A percentile compares a stretch with the other conserved stretches of the same genome.
phyloP scores from a whole-genome alignment of 495 filamentous ascomycete species.

The Podospora didyma region DNA sequence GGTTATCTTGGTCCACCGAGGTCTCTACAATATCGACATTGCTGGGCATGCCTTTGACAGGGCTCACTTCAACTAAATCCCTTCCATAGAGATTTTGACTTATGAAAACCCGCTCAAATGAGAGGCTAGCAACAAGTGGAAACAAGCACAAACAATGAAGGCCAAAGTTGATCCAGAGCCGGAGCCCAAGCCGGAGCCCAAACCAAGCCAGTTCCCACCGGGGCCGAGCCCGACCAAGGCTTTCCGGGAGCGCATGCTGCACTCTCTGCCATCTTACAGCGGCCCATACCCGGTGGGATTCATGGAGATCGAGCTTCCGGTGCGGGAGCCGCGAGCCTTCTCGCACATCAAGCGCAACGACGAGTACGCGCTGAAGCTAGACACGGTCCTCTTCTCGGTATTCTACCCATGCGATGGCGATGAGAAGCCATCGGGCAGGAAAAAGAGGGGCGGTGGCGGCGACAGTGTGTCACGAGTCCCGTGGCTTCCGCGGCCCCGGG shows the following conservation, averaged over 20 bases:
- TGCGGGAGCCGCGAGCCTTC: constrained; percentile 35
- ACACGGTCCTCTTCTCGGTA: constrained; percentile 61
- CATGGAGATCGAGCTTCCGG: constrained; percentile 62
- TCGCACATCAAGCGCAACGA: constrained; percentile 40
- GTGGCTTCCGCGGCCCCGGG: constrained; percentile 51
- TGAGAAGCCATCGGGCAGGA: constrained; percentile 11
- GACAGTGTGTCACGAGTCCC: constrained; percentile 36
- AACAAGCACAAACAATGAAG: background rate
- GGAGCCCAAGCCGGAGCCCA: background rate
- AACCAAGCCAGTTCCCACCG: background rate
- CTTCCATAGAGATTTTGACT: no score
- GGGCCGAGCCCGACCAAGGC: constrained; percentile 17
- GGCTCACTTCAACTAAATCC: no score
- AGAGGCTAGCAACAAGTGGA: background rate
- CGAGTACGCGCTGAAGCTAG: constrained; percentile 37
- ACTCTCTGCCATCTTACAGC: constrained; percentile 56
- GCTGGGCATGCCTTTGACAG: no score
- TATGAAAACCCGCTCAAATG: no score
- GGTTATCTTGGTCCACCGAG: no score
- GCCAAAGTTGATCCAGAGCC: background rate
- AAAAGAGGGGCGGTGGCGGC: background rate
- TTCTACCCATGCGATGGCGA: constrained; percentile 58
- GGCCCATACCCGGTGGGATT: constrained; percentile 63
- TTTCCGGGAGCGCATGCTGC: constrained; percentile 36
- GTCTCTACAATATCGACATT: no score